These are phyloP conservation scores for Suhomyces bribrorum DNA, from an alignment of 1,139 yeast genomes.

Conservation along the genomic window DNA sequence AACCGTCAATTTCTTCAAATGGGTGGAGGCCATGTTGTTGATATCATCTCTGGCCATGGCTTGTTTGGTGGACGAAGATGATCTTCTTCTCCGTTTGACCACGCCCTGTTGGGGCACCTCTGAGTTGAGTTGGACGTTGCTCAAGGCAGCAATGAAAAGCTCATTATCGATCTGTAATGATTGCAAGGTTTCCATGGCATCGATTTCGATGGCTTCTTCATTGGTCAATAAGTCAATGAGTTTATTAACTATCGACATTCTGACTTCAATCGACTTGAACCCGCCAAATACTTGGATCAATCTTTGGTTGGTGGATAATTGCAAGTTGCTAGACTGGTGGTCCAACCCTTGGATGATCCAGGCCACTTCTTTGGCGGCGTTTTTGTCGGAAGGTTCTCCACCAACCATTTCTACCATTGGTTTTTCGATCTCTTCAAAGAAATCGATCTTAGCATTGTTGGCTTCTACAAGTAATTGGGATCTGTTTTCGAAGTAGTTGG, in stretches of 20 bases:
- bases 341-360: constrained; percentile 60
- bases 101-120: constrained; percentile 50
- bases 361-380: constrained; percentile 51
- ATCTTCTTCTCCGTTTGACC: constrained; percentile 76
- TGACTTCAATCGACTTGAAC: constrained; percentile 55
- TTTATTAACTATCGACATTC: constrained; percentile 56
- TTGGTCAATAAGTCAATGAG: constrained; percentile 57
- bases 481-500: constrained; percentile 38
- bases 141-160: constrained; percentile 50
- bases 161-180: constrained; percentile 46
- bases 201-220: constrained; percentile 45
- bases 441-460: constrained; percentile 46
- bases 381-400: constrained; percentile 45
- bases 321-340: constrained; percentile 42
- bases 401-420: constrained; percentile 60
- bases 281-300: constrained; percentile 54
- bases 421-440: constrained; percentile 52
- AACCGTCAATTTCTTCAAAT: constrained; percentile 74
- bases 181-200: constrained; percentile 56
- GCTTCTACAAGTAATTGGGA: constrained; percentile 47
- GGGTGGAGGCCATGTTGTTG: constrained; percentile 71
- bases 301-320: constrained; percentile 56
- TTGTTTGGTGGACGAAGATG: constrained; percentile 72
- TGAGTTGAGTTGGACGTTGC: constrained; percentile 48
- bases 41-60: constrained; percentile 73